These are phyloP conservation scores for Lactifluus pinguis DNA, from an alignment of 768 basidiomycete species.

Conservation along the genomic window DNA sequence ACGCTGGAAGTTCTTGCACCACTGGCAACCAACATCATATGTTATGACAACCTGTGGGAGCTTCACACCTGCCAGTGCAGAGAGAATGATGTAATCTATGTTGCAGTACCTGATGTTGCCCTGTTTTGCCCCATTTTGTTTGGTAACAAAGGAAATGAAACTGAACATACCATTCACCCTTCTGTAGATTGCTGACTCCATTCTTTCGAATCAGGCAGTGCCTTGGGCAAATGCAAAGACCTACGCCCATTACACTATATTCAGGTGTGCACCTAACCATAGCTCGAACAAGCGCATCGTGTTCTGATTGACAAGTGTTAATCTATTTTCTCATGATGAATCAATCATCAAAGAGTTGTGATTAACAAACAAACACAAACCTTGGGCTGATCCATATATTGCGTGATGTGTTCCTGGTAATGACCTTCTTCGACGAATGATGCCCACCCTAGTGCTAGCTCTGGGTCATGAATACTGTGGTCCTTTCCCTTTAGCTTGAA, in stretches of 20 bases:
- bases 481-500: conserved; percentile 4
- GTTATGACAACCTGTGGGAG: neutral
- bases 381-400: neutral
- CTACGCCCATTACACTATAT: neutral
- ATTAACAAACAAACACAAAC: neutral
- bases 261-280: neutral
- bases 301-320: neutral
- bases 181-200: neutral
- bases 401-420: neutral
- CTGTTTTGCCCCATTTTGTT: neutral
- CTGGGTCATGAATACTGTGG: neutral
- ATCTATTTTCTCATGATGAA: neutral
- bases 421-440: neutral
- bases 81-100: neutral
- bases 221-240: neutral
- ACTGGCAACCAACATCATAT: conserved; percentile 3
- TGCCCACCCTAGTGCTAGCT: conserved; percentile 1
- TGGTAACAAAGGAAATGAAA: neutral
- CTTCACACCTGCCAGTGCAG: neutral
- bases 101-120: neutral
- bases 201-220: neutral
- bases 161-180: neutral
- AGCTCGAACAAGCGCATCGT: neutral
- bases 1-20: neutral
- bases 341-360: neutral